Percentiles rank a stretch among this genome's conserved stretches.
Evolutionary conservation across 164 flowering plant genomes (phyloP).

Genomic region (Taxillus chinensis): DNA sequence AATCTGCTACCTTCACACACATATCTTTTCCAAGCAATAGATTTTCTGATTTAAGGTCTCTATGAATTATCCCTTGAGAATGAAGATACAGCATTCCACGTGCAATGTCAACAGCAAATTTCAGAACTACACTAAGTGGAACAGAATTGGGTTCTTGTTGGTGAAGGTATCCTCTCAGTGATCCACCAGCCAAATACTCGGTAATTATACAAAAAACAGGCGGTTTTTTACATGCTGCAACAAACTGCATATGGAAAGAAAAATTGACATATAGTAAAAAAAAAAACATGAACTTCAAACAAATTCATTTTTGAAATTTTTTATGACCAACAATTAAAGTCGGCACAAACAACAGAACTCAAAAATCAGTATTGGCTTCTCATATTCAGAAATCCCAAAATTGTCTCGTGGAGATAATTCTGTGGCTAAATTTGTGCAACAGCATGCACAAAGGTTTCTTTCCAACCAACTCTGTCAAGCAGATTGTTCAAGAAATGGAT

Average conservation of each 20-base stretch:
- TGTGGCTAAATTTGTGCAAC: too few species aligned
- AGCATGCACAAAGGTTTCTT: too few species aligned
- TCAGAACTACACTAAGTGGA: constrained; percentile 56
- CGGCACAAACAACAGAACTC: too few species aligned
- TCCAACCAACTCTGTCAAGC: too few species aligned
- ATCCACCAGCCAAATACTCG: constrained; percentile 86
- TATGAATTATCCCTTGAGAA: constrained; percentile 74
- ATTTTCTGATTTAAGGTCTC: constrained; percentile 95
- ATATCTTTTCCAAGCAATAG: constrained; percentile 73
- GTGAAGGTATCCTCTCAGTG: constrained; percentile 69
- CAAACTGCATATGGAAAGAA: constrained; percentile 45
- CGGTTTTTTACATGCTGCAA: constrained; percentile 93
- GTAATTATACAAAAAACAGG: constrained; percentile 96
- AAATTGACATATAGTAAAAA: not conserved
- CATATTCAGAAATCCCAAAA: too few species aligned
- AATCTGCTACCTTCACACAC: constrained; percentile 91
- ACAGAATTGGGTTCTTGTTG: constrained; percentile 87
- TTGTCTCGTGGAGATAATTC: too few species aligned
- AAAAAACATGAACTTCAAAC: not conserved
- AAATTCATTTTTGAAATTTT: not conserved
- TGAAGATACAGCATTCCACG: constrained; percentile 92
- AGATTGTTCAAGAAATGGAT: too few species aligned
- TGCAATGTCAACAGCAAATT: constrained; percentile 76
- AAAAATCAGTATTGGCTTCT: too few species aligned
- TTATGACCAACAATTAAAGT: not conserved